Evolutionary conservation across 1,139 yeast species (phyloP).

Genomic region (Meyerozyma smithsonii): DNA sequence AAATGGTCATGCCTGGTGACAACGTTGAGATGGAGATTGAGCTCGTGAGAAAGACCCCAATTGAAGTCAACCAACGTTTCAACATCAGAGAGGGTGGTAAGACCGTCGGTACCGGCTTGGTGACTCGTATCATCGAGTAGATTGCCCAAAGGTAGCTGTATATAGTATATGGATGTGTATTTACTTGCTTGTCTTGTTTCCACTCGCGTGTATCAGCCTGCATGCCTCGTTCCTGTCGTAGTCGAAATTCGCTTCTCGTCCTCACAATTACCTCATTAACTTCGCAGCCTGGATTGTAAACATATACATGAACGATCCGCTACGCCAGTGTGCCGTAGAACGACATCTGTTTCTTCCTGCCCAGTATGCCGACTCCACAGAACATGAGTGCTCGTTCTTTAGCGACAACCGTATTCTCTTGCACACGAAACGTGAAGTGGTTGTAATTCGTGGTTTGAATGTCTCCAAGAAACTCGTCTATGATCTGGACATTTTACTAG

Average conservation of each 20-base stretch:
- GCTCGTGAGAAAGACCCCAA: conserved; percentile 85
- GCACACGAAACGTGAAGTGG: conserved; percentile 18
- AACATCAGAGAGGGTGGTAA: conserved; percentile 99
- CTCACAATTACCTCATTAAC: neutral
- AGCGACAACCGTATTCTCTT: conserved; percentile 27
- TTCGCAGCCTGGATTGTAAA: neutral
- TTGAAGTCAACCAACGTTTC: conserved; percentile 97
- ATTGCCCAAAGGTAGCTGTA: conserved; percentile 4
- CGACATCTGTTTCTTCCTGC: conserved; percentile 10
- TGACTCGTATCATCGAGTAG: conserved; percentile 86
- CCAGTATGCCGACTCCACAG: conserved; percentile 14
- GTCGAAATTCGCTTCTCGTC: conserved; percentile 5
- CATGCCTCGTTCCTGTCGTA: conserved; percentile 17
- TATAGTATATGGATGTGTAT: conserved; percentile 5
- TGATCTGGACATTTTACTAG: conserved; percentile 43
- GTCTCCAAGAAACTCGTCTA: conserved; percentile 46
- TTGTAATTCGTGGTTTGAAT: conserved; percentile 34
- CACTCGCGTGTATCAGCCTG: conserved; percentile 7
- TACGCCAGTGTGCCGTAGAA: conserved; percentile 12
- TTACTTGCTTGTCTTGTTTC: neutral
- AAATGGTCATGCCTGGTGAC: conserved; percentile 97
- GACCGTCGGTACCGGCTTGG: conserved; percentile 98
- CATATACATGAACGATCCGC: conserved; percentile 12
- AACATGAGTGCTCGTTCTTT: conserved; percentile 20
- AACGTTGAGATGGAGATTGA: conserved; percentile 94